Percentiles rank a stretch among this genome's conserved stretches.
These are phyloP conservation scores for Nannizziopsis barbatae DNA, from an alignment of 2,329 filamentous ascomycete species.

Conservation along the genomic window DNA sequence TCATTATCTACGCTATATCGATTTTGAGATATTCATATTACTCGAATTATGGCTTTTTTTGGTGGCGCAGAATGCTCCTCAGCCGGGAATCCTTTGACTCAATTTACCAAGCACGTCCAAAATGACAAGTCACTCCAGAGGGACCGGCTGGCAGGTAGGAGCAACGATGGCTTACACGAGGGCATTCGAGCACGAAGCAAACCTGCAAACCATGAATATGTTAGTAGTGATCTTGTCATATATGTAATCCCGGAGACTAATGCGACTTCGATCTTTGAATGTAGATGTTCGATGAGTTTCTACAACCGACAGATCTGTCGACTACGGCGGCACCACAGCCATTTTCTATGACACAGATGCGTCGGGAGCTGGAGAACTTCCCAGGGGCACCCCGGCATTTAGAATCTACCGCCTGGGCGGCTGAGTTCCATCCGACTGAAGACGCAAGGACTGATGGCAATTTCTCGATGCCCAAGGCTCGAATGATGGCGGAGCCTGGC, in stretches of 20 bases:
- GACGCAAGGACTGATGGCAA: constrained; percentile 62
- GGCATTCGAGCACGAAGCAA: constrained; percentile 64
- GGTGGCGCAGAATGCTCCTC: constrained; percentile 95
- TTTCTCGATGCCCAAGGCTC: constrained; percentile 45
- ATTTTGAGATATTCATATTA: neutral
- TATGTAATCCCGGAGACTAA: neutral
- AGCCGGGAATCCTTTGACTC: constrained; percentile 86
- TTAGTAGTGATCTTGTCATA: constrained; percentile 21
- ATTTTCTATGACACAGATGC: constrained; percentile 57
- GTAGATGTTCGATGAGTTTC: constrained; percentile 87
- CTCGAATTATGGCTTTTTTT: constrained; percentile 73
- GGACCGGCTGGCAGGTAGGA: constrained; percentile 70
- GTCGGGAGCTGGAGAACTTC: constrained; percentile 48
- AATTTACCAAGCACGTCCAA: constrained; percentile 94
- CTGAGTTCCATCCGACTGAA: constrained; percentile 52
- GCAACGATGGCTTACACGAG: constrained; percentile 58
- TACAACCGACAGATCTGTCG: constrained; percentile 62
- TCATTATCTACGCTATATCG: neutral
- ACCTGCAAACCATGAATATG: constrained; percentile 63
- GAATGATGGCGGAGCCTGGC: constrained; percentile 40
- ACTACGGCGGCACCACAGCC: constrained; percentile 45
- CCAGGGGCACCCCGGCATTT: constrained; percentile 41
- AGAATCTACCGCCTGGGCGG: constrained; percentile 50
- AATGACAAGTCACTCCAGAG: constrained; percentile 92
- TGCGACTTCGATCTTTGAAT: neutral